Evolutionary conservation across 2,329 filamentous ascomycete species (phyloP).

Genomic region (Cercospora nicotianae): DNA sequence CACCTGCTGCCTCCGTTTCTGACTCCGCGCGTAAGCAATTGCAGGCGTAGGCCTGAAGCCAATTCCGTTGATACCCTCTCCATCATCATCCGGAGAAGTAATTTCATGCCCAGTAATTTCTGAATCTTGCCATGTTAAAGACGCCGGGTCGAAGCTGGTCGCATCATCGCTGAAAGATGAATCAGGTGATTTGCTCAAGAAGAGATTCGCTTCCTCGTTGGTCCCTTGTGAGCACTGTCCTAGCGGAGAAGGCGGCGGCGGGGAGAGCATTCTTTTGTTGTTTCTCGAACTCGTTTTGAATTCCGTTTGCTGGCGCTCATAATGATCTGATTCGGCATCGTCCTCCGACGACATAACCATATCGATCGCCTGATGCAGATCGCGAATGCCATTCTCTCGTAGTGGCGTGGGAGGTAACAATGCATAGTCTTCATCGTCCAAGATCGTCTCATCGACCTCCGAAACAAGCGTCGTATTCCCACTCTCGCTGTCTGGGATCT

Average conservation of each 20-base stretch:
- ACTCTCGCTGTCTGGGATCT: constrained; percentile 18
- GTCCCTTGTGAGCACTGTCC: constrained; percentile 7
- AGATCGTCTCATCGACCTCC: not conserved
- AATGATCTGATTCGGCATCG: not conserved
- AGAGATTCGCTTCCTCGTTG: constrained; percentile 4
- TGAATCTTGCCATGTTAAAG: constrained; percentile 57
- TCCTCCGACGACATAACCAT: constrained; percentile 3
- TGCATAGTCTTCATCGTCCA: constrained; percentile 8
- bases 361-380: constrained; percentile 1
- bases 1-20: constrained; percentile 59
- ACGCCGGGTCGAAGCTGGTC: constrained; percentile 23
- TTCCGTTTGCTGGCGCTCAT: not conserved
- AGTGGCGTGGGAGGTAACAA: constrained; percentile 5
- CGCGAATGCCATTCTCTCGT: not conserved
- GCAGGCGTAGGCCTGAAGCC: constrained; percentile 63
- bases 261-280: constrained; percentile 22
- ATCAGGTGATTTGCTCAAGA: constrained; percentile 11
- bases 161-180: constrained; percentile 16
- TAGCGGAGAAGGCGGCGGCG: constrained; percentile 19
- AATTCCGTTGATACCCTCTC: constrained; percentile 63
- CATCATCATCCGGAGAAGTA: constrained; percentile 60
- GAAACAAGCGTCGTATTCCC: constrained; percentile 10
- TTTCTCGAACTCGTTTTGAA: constrained; percentile 3
- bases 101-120: constrained; percentile 62
- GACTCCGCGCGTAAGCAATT: constrained; percentile 57